Evolutionary conservation across 768 basidiomycete genomes (phyloP), one percentile per base, ranked within the genome.

Genomic region (Hericium coralloides): DNA sequence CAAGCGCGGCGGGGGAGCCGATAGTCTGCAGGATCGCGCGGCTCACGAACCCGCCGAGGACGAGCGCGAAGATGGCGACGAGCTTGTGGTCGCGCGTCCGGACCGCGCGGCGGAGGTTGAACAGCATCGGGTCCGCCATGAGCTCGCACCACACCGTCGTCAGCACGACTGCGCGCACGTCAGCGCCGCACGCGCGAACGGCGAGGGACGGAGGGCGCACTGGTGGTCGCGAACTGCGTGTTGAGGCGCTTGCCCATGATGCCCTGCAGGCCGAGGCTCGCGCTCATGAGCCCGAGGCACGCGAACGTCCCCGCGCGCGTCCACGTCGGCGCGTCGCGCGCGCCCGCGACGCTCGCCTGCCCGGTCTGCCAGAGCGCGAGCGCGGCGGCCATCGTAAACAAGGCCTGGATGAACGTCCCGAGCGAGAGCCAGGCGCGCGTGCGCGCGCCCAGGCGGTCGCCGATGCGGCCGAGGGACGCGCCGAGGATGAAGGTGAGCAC

Each of bases 61-160:
- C 89, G 53, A 93, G 78, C n/a, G 79, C 67, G 38, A 71, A 26
- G 55, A 87, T 82, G 3, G 83, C 89, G 63, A 88, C 73, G 48
- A 83, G 65, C 66, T 85, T 83, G 70, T 89, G 83, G 67, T 93
- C 89, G 49, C 89, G 83, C 1, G 83, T 75, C 9, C 66, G 67
- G 59, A 87, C 77, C 52, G 70, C 71, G 51, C 78, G 72, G 41
- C 76, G 75, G 49, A 80, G 56, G 23, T 75, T 65, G 76, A 93
- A 87, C 22, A 95, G 79, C 49, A 80, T 70, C 0, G 91, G 90
- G 68, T 92, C 89, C 52, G 84, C 84, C 78, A 89, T 79, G 50
- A 94, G 80, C 64, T 94, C 91, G 62, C 91, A 89, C 90, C 90
- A 94, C 56, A 92, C 80, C 17, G 88, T 89, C 14, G 92, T 94